Evolutionary conservation across 345 rosid genomes (phyloP).

Genomic region (Erucastrum elatum): DNA sequence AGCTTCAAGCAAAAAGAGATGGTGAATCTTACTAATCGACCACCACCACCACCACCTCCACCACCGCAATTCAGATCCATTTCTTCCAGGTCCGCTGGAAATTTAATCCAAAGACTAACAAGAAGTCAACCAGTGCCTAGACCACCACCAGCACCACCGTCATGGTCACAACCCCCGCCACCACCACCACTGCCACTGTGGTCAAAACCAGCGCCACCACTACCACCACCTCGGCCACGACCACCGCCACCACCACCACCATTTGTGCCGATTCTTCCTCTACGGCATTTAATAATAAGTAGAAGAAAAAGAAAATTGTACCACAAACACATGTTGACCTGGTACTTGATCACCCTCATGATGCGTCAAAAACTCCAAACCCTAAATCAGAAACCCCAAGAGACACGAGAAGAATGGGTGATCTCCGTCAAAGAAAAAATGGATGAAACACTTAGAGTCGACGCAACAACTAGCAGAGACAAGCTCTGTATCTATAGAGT

Average conservation of each 20-base stretch:
- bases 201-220: not conserved
- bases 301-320: not conserved
- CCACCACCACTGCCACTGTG: not conserved
- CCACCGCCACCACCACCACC: slow-evolving; percentile 13
- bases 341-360: slow-evolving; percentile 37
- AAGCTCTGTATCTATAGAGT: slow-evolving; percentile 40
- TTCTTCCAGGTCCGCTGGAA: not conserved
- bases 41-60: slow-evolving; percentile 2
- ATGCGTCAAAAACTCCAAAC: slow-evolving; percentile 29
- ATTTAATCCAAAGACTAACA: not conserved
- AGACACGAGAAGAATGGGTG: slow-evolving; percentile 62
- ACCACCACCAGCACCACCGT: not conserved
- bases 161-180: slow-evolving; percentile 4
- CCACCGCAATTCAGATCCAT: not conserved
- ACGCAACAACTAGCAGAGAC: slow-evolving; percentile 58
- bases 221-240: not conserved
- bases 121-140: not conserved
- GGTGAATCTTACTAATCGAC: slow-evolving; percentile 6
- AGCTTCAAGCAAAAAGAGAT: slow-evolving; percentile 19
- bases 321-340: slow-evolving; percentile 24
- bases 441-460: slow-evolving; percentile 54
- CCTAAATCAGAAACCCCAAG: slow-evolving; percentile 13
- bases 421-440: slow-evolving; percentile 62
- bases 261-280: slow-evolving; percentile 23
- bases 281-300: not conserved